Base-by-base conservation (phyloP, 1,284 basidiomycete species). In the Coniophora puteana region DNA sequence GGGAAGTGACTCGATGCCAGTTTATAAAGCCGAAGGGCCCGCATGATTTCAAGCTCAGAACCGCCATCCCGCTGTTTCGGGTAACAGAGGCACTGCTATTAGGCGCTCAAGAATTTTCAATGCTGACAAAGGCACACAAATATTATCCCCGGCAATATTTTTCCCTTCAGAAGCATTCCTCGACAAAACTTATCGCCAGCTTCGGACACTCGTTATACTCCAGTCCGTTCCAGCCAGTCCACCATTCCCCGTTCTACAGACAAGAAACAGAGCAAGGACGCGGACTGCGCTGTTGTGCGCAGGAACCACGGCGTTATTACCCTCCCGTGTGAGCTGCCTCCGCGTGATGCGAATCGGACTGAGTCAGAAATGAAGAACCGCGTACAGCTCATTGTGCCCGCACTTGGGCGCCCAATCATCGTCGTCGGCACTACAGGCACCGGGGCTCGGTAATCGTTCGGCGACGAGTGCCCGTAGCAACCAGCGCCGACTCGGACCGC, bases 21-120 rank as follows among this genome's bases (percentile, higher is more conserved):
- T 50, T 67, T 69, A 69, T 65, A 55, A 53, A 36, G 34, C 22
- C 36, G 42, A 45, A 40, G n/a, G 49, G 51, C 60, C 63, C 68
- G 67, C 53, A 51, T 65, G 58, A 55, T 62, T 71, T 72, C 61
- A 67, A 60, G 51, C 69, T 69, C 69, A 69, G 69, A 67, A 55
- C 46, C 55, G 60, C 57, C 47, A 57, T 56, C 36, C 56, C 47
- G 46, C 40, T 38, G 23, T 16, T 30, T 40, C 40, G 46, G 51
- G 43, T n/a, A n/a, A n/a, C n/a, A 46, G 46, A 44, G 5, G 40
- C 50, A 61, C 50, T 23, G 46, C 50, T 46, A 42, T 24, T 21
- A 46, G 8, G 34, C 21, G 23, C 20, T n/a, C 8, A 29, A 21
- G 24, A n/a, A n/a, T n/a, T n/a, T n/a, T n/a, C n/a, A n/a, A n/a